Base-by-base conservation (phyloP, 768 basidiomycete species). In the Termitomyces sp. region DNA sequence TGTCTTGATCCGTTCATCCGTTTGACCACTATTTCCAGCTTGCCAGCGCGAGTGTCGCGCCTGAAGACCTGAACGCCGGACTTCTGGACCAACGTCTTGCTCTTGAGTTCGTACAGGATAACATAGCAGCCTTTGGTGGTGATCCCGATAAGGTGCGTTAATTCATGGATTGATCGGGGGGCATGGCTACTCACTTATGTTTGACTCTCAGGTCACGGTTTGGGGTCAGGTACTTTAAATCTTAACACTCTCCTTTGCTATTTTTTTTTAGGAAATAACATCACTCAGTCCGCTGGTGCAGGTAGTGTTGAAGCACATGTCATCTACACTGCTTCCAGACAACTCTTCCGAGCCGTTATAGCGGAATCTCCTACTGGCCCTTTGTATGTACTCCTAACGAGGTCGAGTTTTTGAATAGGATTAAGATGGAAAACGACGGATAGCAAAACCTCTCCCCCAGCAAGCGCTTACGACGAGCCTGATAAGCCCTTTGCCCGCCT, bases 121-220 rank as follows among this genome's bases (percentile, higher is more conserved):
- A 90, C 62, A 82, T 89, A 17, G 77, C 72, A 3, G 76, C 77
- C 3, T 89, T 89, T 63, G 86, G 86, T 12, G 87, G 87, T 1
- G 81, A 87, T 67, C 79, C 81, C 14, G 60, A 69, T 12, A 86
- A 84, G 70, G 83, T 76, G 63, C 38, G 19, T 35, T 23, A 6
- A 12, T 8, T 44, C 16, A 17, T 5, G 1, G 10, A 17, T 4
- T 11, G 2, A 21, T 11, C 29, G 23, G 9, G 40, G 11, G 19
- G 19, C 7, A 9, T 21, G 8, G 11, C 5, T 23, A 8, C 19
- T 21, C 23, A 44, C 9, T 25, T 16, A 17, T 14, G 4, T 37
- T 19, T 45, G 27, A 27, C 27, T 57, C 29, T 50, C 8, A 82
- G 80, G 78, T 81, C 3, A 82, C 82, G 14, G 81, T 81, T 17